A percentile compares a stretch with the other conserved stretches of the same genome.
Evolutionary conservation across 768 basidiomycete genomes (phyloP).

Genomic region (Pisolithus tinctorius): DNA sequence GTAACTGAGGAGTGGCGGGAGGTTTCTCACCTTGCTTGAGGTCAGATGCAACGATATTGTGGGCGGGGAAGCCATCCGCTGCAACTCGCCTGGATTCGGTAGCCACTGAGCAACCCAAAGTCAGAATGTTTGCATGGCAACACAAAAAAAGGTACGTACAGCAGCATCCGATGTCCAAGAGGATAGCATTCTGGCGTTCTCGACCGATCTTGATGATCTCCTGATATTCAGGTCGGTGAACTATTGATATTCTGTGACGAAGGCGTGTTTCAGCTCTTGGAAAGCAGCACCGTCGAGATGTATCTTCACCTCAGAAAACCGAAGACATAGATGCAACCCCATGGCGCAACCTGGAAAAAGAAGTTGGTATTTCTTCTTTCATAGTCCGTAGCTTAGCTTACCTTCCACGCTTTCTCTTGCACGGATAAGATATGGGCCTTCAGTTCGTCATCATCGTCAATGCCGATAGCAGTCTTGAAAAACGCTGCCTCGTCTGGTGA

Average conservation of each 20-base stretch:
- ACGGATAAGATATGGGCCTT: constrained; percentile 22
- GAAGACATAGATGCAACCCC: constrained; percentile 21
- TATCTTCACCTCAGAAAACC: constrained; percentile 15
- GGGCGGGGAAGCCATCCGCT: constrained; percentile 36
- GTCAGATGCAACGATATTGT: constrained; percentile 34
- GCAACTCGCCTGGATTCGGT: constrained; percentile 34
- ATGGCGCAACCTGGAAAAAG: constrained; percentile 18
- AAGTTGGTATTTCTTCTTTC: not conserved
- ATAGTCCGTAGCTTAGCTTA: constrained; percentile 1
- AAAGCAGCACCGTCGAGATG: no score
- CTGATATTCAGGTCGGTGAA: constrained; percentile 13
- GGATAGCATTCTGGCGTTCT: constrained; percentile 30
- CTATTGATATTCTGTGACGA: constrained; percentile 7
- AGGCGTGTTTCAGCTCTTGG: not conserved
- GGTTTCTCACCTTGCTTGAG: constrained; percentile 26
- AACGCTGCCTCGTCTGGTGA: constrained; percentile 6
- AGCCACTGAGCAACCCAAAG: constrained; percentile 9
- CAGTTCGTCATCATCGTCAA: constrained; percentile 16
- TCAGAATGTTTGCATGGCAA: not conserved
- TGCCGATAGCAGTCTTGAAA: constrained; percentile 19
- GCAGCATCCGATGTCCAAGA: constrained; percentile 42
- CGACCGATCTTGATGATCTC: constrained; percentile 29
- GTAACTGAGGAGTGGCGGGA: not conserved
- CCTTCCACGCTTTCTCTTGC: constrained; percentile 25
- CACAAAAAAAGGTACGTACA: constrained; percentile 21